These are phyloP conservation scores for Glebionis coronaria DNA, from an alignment of 129 eudicot genomes.

Conservation along the genomic window DNA sequence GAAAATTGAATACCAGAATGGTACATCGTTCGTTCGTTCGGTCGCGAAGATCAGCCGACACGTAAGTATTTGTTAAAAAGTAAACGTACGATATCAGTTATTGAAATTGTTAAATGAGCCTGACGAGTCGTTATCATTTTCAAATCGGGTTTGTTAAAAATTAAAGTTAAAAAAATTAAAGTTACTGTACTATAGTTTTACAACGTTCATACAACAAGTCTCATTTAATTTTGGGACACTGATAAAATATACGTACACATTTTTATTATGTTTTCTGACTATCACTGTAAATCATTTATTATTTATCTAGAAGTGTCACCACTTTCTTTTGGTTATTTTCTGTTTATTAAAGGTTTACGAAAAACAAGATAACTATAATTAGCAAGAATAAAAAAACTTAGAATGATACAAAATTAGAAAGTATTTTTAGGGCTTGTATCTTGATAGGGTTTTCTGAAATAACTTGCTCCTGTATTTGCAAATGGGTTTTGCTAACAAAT, in stretches of 20 bases:
- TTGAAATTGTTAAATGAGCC: not conserved
- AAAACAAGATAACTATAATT: too few relatives aligned
- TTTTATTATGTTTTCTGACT: not conserved
- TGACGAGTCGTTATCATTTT: too few relatives aligned
- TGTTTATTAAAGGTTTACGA: not conserved
- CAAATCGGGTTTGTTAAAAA: too few relatives aligned
- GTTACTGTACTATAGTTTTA: not conserved
- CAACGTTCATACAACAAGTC: too few relatives aligned
- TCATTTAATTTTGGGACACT: not conserved
- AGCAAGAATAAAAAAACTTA: not conserved
- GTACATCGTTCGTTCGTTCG: too few relatives aligned
- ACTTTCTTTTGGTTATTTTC: not conserved
- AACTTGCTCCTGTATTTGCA: too few relatives aligned
- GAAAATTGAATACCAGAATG: too few relatives aligned
- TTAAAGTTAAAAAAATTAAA: too few relatives aligned
- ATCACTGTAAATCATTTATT: not conserved
- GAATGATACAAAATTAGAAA: slow-evolving; percentile 13
- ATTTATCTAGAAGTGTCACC: not conserved
- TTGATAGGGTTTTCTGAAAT: slow-evolving; percentile 38
- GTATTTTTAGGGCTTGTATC: slow-evolving; percentile 18
- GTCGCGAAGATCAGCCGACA: not conserved
- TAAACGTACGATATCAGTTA: not conserved
- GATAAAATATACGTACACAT: not conserved
- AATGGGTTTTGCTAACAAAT: too few relatives aligned
- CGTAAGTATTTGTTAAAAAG: not conserved